These are phyloP conservation scores for Petrea volubilis DNA, from an alignment of 257 asterid genomes.

Conservation along the genomic window DNA sequence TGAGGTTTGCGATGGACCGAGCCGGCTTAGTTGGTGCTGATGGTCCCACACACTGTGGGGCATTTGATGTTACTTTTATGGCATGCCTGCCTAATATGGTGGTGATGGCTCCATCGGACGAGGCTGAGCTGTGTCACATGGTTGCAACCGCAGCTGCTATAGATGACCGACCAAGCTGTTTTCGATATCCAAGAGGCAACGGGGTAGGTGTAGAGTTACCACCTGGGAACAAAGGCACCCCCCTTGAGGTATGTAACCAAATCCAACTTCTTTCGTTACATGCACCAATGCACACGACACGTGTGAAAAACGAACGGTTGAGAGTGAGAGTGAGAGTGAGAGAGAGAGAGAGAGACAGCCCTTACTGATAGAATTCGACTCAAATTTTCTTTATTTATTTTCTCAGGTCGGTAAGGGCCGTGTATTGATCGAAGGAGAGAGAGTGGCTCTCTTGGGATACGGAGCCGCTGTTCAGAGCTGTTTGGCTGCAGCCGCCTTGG, in stretches of 20 bases:
- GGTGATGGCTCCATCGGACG: slow-evolving; percentile 77
- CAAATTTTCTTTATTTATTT: neutral
- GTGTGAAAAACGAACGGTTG: too few species aligned
- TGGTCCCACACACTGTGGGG: slow-evolving; percentile 71
- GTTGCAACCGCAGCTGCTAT: slow-evolving; percentile 71
- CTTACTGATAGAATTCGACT: neutral
- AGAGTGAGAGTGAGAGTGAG: neutral
- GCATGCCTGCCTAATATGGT: slow-evolving; percentile 77
- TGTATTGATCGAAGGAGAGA: slow-evolving; percentile 21
- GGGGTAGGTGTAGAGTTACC: slow-evolving; percentile 60
- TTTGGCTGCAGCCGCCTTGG: slow-evolving; percentile 20
- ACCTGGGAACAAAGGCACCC: slow-evolving; percentile 58
- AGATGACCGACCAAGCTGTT: slow-evolving; percentile 68
- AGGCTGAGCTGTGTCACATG: slow-evolving; percentile 68
- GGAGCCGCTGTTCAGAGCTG: slow-evolving; percentile 24
- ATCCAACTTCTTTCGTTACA: neutral
- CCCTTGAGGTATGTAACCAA: slow-evolving; percentile 49
- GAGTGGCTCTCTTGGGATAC: slow-evolving; percentile 27
- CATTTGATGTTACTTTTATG: slow-evolving; percentile 68
- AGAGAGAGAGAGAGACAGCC: neutral
- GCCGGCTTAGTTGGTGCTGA: slow-evolving; percentile 73
- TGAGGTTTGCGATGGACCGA: slow-evolving; percentile 70
- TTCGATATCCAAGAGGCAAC: slow-evolving; percentile 70
- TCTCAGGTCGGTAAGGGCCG: slow-evolving; percentile 23
- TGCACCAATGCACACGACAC: neutral